Percentiles rank a stretch among this genome's conserved stretches.
phyloP scores from a whole-genome alignment of 305 asterid species.

The Solanum hybrid region DNA sequence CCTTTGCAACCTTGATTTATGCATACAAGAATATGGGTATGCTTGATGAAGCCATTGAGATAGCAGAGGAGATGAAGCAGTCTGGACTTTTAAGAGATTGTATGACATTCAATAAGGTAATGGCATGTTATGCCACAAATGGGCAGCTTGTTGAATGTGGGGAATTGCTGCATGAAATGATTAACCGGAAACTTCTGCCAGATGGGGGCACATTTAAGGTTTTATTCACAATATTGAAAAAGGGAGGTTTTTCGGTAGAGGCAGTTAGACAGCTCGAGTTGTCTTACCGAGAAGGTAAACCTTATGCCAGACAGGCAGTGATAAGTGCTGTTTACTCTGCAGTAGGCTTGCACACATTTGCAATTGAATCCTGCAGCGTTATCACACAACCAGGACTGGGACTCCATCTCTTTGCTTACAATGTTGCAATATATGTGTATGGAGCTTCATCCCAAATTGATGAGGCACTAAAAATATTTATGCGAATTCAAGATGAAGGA shows the following conservation, averaged over 20 bases:
- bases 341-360: constrained; percentile 57
- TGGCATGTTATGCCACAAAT: constrained; percentile 71
- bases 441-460: constrained; percentile 54
- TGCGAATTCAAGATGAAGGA: constrained; percentile 86
- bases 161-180: constrained; percentile 71
- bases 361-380: constrained; percentile 59
- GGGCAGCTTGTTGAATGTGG: constrained; percentile 71
- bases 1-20: constrained; percentile 80
- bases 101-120: constrained; percentile 53
- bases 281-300: constrained; percentile 54
- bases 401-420: constrained; percentile 50
- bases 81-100: constrained; percentile 54
- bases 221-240: constrained; percentile 58
- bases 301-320: constrained; percentile 69
- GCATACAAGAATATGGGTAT: constrained; percentile 84
- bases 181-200: constrained; percentile 45
- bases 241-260: constrained; percentile 57
- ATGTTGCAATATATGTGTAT: constrained; percentile 66
- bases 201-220: constrained; percentile 64
- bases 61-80: constrained; percentile 66
- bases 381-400: constrained; percentile 31
- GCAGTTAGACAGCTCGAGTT: constrained; percentile 55
- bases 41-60: constrained; percentile 73
- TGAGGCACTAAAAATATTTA: constrained; percentile 64
- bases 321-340: constrained; percentile 55